A percentile compares a stretch with the other conserved stretches of the same genome.
Conservation (phyloP, 225 moss, liverwort and hornwort species). For the Pleurozium schreberi region DNA sequence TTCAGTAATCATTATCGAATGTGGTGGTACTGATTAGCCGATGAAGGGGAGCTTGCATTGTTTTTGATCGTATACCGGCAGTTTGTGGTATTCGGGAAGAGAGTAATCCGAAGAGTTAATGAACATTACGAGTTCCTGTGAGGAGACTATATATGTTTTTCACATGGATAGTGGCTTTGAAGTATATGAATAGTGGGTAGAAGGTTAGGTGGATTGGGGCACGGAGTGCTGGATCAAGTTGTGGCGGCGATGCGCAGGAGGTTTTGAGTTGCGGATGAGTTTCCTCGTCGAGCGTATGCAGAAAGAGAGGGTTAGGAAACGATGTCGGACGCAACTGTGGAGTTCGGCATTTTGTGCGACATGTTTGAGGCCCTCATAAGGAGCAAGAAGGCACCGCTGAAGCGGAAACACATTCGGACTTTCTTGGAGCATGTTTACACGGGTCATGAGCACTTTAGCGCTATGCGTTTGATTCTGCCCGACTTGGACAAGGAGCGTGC, state of each 20-base stretch:
- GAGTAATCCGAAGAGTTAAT: neutral
- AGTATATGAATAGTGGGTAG: neutral
- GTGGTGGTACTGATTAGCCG: neutral
- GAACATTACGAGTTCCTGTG: neutral
- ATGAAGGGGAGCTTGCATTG: neutral
- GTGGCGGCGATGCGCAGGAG: neutral
- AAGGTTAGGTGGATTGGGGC: no score
- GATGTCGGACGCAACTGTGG: conserved; percentile 65
- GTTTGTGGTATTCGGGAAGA: neutral
- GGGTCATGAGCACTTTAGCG: conserved; percentile 63
- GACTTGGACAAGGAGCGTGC: conserved; percentile 67
- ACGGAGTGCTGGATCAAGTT: neutral
- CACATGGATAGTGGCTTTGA: neutral
- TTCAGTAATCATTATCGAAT: neutral
- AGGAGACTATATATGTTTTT: neutral
- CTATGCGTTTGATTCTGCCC: conserved; percentile 76
- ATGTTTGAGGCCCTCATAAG: conserved; percentile 49
- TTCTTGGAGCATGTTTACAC: conserved; percentile 63
- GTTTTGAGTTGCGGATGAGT: neutral
- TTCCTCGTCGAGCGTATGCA: neutral
- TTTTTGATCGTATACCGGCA: neutral
- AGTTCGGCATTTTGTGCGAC: conserved; percentile 41
- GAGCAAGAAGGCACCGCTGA: conserved; percentile 32
- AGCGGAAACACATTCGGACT: conserved; percentile 62
- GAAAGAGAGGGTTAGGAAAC: neutral